Evolutionary conservation across 2,329 filamentous ascomycete genomes (phyloP).

Genomic region (Calcarisporium arbuscula): DNA sequence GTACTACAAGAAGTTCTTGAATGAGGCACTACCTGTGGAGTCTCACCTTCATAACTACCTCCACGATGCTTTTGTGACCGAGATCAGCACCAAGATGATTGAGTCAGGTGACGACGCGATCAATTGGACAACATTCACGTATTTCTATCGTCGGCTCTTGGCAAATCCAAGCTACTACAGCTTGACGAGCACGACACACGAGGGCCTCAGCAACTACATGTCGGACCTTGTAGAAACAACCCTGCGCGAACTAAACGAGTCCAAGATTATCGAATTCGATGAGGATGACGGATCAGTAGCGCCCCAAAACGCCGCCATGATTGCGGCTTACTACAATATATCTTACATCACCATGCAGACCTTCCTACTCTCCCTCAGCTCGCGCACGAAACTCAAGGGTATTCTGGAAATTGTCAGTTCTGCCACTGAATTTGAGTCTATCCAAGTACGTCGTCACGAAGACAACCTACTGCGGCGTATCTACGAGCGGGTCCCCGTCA

Average conservation of each 20-base stretch:
- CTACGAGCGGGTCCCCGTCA: conserved; percentile 90
- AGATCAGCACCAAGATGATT: conserved; percentile 94
- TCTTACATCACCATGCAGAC: conserved; percentile 99
- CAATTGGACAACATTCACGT: conserved; percentile 97
- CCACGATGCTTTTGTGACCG: conserved; percentile 93
- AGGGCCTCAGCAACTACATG: conserved; percentile 87
- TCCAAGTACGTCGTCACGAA: conserved; percentile 91
- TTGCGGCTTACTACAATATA: conserved; percentile 98
- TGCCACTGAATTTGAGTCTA: conserved; percentile 90
- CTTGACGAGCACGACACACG: conserved; percentile 79
- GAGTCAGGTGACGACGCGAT: conserved; percentile 94
- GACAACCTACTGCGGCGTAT: conserved; percentile 82
- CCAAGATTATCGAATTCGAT: conserved; percentile 92
- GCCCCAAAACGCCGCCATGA: conserved; percentile 94
- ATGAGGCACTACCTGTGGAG: conserved; percentile 92
- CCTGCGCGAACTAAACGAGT: conserved; percentile 81
- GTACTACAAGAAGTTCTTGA: conserved; percentile 98
- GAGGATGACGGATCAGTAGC: conserved; percentile 87
- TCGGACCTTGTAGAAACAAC: conserved; percentile 93
- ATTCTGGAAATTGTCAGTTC: conserved; percentile 96
- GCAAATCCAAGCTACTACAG: conserved; percentile 97
- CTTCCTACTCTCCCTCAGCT: conserved; percentile 83
- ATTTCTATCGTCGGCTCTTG: conserved; percentile 90
- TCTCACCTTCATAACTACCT: conserved; percentile 88
- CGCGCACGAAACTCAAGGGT: conserved; percentile 89